phyloP scores from a whole-genome alignment of 1,284 basidiomycete species.

The Cryptococcus amylolentus region DNA sequence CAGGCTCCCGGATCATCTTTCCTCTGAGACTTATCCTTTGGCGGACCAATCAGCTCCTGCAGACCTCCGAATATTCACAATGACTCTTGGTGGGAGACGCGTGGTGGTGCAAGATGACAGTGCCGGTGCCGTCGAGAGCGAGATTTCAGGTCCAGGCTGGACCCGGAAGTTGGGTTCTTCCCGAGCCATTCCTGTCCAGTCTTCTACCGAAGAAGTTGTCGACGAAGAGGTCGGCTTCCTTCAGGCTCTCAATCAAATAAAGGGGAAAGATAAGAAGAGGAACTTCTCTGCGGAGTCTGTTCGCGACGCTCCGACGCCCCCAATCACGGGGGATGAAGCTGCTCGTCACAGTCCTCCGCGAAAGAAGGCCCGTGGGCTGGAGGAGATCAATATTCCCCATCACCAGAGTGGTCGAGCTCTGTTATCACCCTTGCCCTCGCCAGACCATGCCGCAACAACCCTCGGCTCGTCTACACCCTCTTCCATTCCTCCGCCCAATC shows the following conservation, averaged over 20 bases:
- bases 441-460: constrained; percentile 27
- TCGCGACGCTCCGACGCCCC: constrained; percentile 13
- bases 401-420: constrained; percentile 17
- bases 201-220: background rate
- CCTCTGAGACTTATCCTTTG: constrained; percentile 38
- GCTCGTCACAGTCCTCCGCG: constrained; percentile 35
- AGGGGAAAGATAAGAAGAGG: constrained; percentile 37
- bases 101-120: constrained; percentile 43
- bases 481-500: constrained; percentile 12
- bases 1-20: constrained; percentile 27
- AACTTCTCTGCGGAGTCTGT: background rate
- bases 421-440: constrained; percentile 36
- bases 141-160: constrained; percentile 29
- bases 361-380: constrained; percentile 38
- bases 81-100: constrained; percentile 38
- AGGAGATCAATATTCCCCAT: constrained; percentile 19
- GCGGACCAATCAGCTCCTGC: constrained; percentile 41
- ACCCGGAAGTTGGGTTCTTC: constrained; percentile 5
- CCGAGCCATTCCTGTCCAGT: background rate
- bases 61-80: constrained; percentile 40
- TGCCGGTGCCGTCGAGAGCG: constrained; percentile 1
- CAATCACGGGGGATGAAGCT: constrained; percentile 10
- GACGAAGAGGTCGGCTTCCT: constrained; percentile 23
- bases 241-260: constrained; percentile 23
- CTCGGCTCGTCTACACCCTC: constrained; percentile 6